phyloP scores from a whole-genome alignment of 1,284 basidiomycete genomes.

The Pascua sp. region DNA sequence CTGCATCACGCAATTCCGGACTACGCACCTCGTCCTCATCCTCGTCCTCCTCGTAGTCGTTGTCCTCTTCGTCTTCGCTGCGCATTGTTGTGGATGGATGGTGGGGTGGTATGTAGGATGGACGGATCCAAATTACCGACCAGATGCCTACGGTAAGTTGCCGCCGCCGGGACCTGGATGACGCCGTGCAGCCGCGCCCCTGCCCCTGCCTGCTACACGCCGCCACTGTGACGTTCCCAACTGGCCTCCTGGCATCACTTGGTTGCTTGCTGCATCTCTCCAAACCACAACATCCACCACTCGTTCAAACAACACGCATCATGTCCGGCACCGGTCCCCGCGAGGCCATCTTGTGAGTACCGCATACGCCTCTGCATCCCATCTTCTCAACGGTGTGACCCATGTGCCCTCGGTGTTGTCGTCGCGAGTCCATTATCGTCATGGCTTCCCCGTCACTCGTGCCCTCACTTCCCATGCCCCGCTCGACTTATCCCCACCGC shows the following conservation, averaged over 20 bases:
- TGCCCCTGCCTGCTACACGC: no score
- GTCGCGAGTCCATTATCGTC: no score
- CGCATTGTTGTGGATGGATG: slow-evolving; percentile 19
- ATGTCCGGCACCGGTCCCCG: slow-evolving; percentile 87
- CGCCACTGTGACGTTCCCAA: neutral
- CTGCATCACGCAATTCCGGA: neutral
- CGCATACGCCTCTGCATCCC: neutral
- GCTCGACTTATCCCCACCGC: no score
- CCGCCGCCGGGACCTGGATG: no score
- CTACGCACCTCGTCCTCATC: slow-evolving; percentile 18
- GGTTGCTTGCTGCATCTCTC: no score
- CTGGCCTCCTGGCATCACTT: no score
- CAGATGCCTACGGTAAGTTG: neutral
- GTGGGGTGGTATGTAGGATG: neutral
- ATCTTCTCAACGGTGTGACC: no score
- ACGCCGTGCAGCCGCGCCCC: no score
- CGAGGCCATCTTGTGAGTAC: slow-evolving; percentile 72
- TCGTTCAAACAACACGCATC: slow-evolving; percentile 12
- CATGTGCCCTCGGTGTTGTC: no score
- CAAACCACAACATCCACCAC: neutral
- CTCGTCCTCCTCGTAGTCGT: slow-evolving; percentile 21
- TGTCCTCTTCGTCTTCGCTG: slow-evolving; percentile 41
- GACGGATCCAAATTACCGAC: slow-evolving; percentile 10
- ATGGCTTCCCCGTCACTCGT: no score
- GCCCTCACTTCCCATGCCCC: no score